Percentiles rank a stretch among this genome's conserved stretches.
phyloP scores from a whole-genome alignment of 495 filamentous ascomycete genomes.

The Friedmanniomyces endolithicus region DNA sequence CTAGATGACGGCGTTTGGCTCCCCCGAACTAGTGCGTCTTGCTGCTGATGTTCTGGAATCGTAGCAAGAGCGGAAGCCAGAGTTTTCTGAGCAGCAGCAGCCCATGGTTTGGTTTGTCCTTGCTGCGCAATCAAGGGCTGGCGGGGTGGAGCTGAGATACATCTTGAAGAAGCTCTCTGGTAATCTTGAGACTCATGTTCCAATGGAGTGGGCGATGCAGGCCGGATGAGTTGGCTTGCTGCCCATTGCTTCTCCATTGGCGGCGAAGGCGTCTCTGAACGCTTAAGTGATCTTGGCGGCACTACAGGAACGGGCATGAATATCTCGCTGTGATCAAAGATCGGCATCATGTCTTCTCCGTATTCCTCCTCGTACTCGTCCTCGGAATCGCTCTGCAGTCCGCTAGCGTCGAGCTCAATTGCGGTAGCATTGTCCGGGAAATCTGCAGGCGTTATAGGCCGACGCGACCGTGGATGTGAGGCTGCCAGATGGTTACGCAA shows the following conservation, averaged over 20 bases:
- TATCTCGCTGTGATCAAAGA: constrained; percentile 19
- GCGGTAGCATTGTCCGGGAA: not conserved
- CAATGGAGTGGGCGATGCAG: not conserved
- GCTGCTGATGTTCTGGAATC: not conserved
- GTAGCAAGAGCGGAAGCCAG: not conserved
- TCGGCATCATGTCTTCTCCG: constrained; percentile 4
- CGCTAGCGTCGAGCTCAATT: constrained; percentile 2
- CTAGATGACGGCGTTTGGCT: not conserved
- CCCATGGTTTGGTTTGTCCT: not conserved
- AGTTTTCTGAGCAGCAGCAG: not conserved
- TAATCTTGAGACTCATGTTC: not conserved
- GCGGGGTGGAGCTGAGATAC: not conserved
- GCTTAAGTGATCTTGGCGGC: not conserved
- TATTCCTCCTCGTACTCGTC: not conserved
- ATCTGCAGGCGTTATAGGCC: not conserved
- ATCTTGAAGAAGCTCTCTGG: not conserved
- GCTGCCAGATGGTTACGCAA: not conserved
- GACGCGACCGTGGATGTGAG: not conserved
- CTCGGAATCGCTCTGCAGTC: not conserved
- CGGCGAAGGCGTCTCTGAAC: constrained; percentile 1
- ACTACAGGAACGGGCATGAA: constrained; percentile 9
- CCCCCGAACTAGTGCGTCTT: not conserved
- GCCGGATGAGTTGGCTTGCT: not conserved
- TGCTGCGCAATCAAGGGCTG: not conserved
- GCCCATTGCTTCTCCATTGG: not conserved